Evolutionary conservation across 1,139 yeast genomes (phyloP).

Genomic region (Diutina siamensis): DNA sequence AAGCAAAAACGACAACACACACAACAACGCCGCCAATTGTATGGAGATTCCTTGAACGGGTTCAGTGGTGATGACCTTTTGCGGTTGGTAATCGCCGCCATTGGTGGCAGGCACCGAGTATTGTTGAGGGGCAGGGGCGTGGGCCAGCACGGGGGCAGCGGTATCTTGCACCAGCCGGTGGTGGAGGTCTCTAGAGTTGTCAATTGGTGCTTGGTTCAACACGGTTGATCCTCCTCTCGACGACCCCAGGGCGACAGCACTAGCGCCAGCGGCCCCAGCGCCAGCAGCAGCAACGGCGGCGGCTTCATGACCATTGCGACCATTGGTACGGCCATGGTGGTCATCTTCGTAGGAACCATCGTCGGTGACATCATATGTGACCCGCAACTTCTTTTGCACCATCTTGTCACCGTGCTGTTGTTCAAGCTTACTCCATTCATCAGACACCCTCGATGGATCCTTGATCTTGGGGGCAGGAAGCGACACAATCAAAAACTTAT

Average conservation of each 20-base stretch:
- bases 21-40: slow-evolving; percentile 6
- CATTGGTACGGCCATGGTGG: slow-evolving; percentile 6
- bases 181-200: background rate
- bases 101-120: background rate
- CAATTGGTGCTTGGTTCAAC: background rate
- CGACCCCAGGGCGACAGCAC: slow-evolving; percentile 8
- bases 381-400: slow-evolving; percentile 69
- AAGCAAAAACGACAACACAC: background rate
- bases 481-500: slow-evolving; percentile 83
- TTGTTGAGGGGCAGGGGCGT: slow-evolving; percentile 1
- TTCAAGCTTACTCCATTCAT: slow-evolving; percentile 65
- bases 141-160: background rate
- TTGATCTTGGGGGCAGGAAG: slow-evolving; percentile 59
- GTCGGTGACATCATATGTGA: slow-evolving; percentile 40
- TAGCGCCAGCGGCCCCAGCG: slow-evolving; percentile 8
- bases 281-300: slow-evolving; percentile 6
- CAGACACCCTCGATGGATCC: slow-evolving; percentile 48
- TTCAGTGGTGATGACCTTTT: slow-evolving; percentile 4
- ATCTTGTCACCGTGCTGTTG: slow-evolving; percentile 46
- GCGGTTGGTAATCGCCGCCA: slow-evolving; percentile 5
- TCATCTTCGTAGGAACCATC: slow-evolving; percentile 13
- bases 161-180: background rate
- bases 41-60: slow-evolving; percentile 5
- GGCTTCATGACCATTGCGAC: slow-evolving; percentile 7
- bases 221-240: background rate